Base-by-base conservation (phyloP, 306 rosid genomes). In the Biancaea sappan region DNA sequence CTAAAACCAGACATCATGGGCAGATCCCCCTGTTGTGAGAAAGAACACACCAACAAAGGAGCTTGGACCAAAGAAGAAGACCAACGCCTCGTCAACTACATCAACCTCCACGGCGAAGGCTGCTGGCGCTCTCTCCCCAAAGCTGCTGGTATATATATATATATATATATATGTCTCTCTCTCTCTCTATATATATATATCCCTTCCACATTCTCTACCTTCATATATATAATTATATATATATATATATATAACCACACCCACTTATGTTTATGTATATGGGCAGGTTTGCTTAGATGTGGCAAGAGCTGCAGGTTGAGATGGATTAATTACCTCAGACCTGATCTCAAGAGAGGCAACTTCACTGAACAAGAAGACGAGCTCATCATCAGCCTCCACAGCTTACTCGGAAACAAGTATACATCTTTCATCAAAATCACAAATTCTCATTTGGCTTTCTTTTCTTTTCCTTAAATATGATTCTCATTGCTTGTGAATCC, bases 61-160 rank as follows among this genome's bases (percentile, higher is more conserved):
- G 73, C 92, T 25, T 90, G 92, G 96, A 73, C 90, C 37, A 90
- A 78, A 76, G 86, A 85, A 16, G 96, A 90, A 78, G 96, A 90
- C 6, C 59, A 85, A 26, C 81, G 81, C 46, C 96, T 90, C 76
- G 67, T 73, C 21, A 73, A 52, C 43, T 80, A 84, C 69, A 81
- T 90, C 85, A 75, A 82, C 14, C 6, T 35, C 13, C 82, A 90
- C 5, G 92, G 92, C 0, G 79, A 78, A 76, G 90, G 88, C 19
- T 73, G 82, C 28, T 90, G 96, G 96, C 68, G 85, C 48, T 76
- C 86, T 54, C 87, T 90, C 31, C 90, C 96, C 3, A 81, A 71
- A 32, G 86, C 85, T 0, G 90, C 96, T 5, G 95, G 95, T 89
- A 81, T n/a, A n/a, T n/a, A 14, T 43, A 1, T 10, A 0, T 29